phyloP scores from a whole-genome alignment of 148 eudicot genomes.

The Camellia granthamiana region DNA sequence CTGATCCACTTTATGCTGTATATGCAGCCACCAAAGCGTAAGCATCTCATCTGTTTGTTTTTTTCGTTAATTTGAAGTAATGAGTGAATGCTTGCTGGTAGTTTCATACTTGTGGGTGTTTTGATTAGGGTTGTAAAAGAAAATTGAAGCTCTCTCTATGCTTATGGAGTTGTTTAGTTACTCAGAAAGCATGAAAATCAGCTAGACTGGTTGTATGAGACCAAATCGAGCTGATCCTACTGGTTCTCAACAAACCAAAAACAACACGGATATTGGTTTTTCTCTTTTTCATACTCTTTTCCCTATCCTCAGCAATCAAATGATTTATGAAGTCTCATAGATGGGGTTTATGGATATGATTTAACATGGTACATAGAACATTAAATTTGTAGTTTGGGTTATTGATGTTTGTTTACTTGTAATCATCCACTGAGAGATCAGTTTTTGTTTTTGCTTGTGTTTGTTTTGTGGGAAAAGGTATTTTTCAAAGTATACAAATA shows the following conservation, averaged over 20 bases:
- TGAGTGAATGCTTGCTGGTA: not conserved
- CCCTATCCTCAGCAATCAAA: not conserved
- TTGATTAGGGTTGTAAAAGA: not conserved
- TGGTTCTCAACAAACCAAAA: not conserved
- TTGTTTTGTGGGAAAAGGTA: not conserved
- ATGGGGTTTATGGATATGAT: not conserved
- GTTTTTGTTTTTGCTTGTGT: not conserved
- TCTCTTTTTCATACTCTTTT: not conserved
- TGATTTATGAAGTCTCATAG: not conserved
- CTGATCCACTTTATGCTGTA: slow-evolving; percentile 63
- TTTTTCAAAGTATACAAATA: not conserved
- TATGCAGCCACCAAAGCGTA: slow-evolving; percentile 86
- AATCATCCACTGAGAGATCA: not conserved
- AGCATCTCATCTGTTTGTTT: slow-evolving; percentile 15
- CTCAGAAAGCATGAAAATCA: not conserved
- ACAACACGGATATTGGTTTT: not conserved
- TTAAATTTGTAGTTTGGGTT: not conserved
- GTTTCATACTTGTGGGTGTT: not conserved
- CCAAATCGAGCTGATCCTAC: not conserved
- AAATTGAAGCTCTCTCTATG: not conserved
- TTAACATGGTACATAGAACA: not conserved
- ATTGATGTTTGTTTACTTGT: not conserved
- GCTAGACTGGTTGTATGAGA: not conserved
- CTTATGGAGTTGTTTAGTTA: not conserved
- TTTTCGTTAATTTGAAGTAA: not conserved